Conservation (phyloP, 2,329 filamentous ascomycete genomes). For the Colletotrichum zoysiae region DNA sequence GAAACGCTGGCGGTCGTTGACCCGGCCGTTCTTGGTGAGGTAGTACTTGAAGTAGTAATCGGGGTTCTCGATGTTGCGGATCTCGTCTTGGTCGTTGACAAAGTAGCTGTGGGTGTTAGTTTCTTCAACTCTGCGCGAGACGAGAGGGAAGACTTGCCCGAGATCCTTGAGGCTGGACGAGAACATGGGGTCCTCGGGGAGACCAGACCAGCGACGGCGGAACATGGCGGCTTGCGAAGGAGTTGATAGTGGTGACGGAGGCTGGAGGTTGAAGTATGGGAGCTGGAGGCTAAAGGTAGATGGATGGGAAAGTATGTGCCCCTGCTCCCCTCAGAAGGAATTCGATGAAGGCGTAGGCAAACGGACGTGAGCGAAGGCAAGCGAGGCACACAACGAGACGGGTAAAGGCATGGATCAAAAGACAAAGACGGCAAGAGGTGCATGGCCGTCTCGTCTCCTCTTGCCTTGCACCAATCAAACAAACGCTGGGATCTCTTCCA, state of each 20-base stretch:
- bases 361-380: neutral
- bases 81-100: conserved; percentile 79
- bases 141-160: conserved; percentile 66
- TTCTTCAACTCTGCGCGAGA: neutral
- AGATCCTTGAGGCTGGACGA: conserved; percentile 75
- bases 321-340: neutral
- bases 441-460: neutral
- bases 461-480: neutral
- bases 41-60: conserved; percentile 81
- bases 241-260: too few species aligned
- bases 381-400: neutral
- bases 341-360: neutral
- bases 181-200: conserved; percentile 79
- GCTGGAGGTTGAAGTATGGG: too few species aligned
- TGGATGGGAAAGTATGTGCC: neutral
- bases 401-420: too few species aligned
- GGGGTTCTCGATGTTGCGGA: conserved; percentile 77
- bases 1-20: conserved; percentile 81
- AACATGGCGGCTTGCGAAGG: conserved; percentile 73
- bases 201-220: conserved; percentile 73
- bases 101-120: conserved; percentile 72
- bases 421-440: neutral
- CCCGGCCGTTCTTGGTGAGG: conserved; percentile 78
- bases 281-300: neutral
- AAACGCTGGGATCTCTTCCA: neutral